Evolutionary conservation across 495 filamentous ascomycete species (phyloP), one percentile per base, ranked within the genome.

Genomic region (Hamigera avellanea): DNA sequence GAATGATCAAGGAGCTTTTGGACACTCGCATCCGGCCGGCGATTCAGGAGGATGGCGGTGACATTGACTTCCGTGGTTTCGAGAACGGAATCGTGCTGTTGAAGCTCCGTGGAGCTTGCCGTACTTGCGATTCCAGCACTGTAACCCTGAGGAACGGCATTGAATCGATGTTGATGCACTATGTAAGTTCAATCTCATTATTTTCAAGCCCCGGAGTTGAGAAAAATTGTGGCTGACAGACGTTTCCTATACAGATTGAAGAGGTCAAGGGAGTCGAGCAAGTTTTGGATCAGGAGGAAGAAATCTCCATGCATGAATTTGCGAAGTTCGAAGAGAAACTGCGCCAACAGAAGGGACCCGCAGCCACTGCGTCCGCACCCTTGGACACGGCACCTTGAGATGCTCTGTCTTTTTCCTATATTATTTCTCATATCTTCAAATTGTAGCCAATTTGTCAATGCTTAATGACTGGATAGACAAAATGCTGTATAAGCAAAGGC

Each of bases 1-100:
- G 83, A 37, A 95, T 95, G 91, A 95, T 98, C 58, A 95, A 96
- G 61, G 91, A 98, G 62, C 62, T 98, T n/a, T 62, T 98, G 35
- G 93, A 98, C 61, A 98, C 93, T 14, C 65, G 91, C 34, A 93
- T 98, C 48, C 68, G 91, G 27, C 91, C 91, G 2, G 80, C 91
- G 3, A 98, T 98, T 39, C 89, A 95, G 59, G 89, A 98, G 53
- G 91, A 98, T 43, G 91, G 91, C 14, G 91, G 91, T 8, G 91
- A 98, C 59, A 95, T 98, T 50, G 91, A 96, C 61, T 83, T 86
- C 48, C 67, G 81, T 2, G 88, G 89, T 2, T 96, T 95, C 44
- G 73, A 86, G 49, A 70, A 91, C 43, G 91, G 91, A 0, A 71
- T 80, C 35, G 91, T 98, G 10, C 47, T 78, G 50, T 54, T 98